Base-by-base conservation (phyloP, 331 rosid genomes). In the Malus hybrid region DNA sequence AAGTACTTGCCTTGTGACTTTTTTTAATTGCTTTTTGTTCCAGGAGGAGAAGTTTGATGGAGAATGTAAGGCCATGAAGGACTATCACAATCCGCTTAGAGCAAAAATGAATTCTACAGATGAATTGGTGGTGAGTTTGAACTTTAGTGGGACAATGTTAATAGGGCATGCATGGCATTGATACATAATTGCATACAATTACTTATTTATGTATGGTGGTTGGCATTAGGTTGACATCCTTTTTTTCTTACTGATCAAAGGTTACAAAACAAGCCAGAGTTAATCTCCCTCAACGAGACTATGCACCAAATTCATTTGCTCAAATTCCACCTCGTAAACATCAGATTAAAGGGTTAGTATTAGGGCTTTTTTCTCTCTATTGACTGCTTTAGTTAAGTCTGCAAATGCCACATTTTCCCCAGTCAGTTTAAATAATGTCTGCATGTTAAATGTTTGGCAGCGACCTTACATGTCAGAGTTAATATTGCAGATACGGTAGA, bases 61-160 rank as follows among this genome's bases (percentile, higher is more conserved):
- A 65, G 86, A 84, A 67, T 79, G 66, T 73, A 90, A 86, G 76
- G 80, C 73, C 22, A 80, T 73, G 64, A 91, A 90, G 67, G 86
- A 79, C 64, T 64, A 56, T 60, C 70, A 56, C 34, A 72, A 79
- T 67, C 86, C 81, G 62, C 88, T 81, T 67, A 89, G 84, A 84
- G 46, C 46, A 42, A 80, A 69, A 85, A 82, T 77, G 83, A 85
- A 73, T 73, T 55, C 92, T 71, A 42, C 62, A 62, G 86, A 87
- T 85, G 97, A 89, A 78, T 79, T 80, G 80, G 77, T 3, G 79
- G 97, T 92, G 85, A 81, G 96, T 88, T 83, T 74, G 74, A 71
- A 73, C 68, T 76, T 69, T 50, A 67, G 60, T 69, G 78, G 75
- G 27, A 46, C 10, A 50, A 28, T 75, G 33, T 56, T 34, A 62